phyloP scores from a whole-genome alignment of 306 rosid species.

The Boehmeria nivea region DNA sequence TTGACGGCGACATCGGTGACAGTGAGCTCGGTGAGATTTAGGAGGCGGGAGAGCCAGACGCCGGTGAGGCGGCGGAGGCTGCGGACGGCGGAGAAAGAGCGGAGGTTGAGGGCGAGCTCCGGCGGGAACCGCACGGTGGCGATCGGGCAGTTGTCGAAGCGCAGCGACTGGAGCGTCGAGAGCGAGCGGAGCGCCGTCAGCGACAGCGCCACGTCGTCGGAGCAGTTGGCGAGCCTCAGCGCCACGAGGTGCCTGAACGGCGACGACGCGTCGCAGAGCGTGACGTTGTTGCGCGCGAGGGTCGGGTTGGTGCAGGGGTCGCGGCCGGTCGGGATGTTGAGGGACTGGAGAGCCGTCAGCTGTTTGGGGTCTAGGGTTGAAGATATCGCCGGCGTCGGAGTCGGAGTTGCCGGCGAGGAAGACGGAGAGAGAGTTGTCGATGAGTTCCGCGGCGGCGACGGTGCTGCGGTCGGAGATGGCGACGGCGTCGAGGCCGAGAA shows the following conservation, averaged over 20 bases:
- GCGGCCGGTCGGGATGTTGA: slow-evolving; percentile 70
- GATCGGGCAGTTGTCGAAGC: slow-evolving; percentile 72
- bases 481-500: slow-evolving; percentile 9
- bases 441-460: slow-evolving; percentile 3
- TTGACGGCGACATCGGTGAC: slow-evolving; percentile 44
- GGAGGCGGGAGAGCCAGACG: slow-evolving; percentile 73
- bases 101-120: slow-evolving; percentile 64
- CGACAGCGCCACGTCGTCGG: slow-evolving; percentile 68
- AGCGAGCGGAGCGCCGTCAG: slow-evolving; percentile 92
- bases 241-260: slow-evolving; percentile 85
- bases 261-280: slow-evolving; percentile 55
- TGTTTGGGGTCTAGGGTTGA: slow-evolving; percentile 83
- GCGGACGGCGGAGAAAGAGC: slow-evolving; percentile 55
- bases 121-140: slow-evolving; percentile 76
- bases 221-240: slow-evolving; percentile 66
- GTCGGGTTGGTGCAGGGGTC: slow-evolving; percentile 67
- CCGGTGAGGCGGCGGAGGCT: slow-evolving; percentile 67
- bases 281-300: slow-evolving; percentile 45
- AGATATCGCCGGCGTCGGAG: slow-evolving; percentile 19
- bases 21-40: slow-evolving; percentile 72
- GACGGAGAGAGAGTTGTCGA: slow-evolving; percentile 21
- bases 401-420: background rate
- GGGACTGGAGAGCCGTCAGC: slow-evolving; percentile 73
- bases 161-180: slow-evolving; percentile 64
- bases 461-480: slow-evolving; percentile 12